These are phyloP conservation scores for Agaricus subrufescens DNA, from an alignment of 768 basidiomycete genomes.

Conservation along the genomic window DNA sequence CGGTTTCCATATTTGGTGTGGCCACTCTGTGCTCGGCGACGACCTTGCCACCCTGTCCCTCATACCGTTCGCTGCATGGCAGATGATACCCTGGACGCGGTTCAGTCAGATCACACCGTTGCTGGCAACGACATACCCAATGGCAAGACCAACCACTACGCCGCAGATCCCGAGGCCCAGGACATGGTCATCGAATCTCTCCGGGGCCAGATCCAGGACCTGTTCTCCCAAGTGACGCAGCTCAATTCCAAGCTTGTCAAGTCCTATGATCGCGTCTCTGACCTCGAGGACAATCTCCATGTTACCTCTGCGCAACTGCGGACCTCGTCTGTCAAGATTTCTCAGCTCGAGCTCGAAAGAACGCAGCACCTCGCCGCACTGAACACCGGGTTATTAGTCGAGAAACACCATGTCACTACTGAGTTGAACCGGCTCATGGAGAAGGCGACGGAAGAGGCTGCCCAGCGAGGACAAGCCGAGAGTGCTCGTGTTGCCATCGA, in stretches of 20 bases:
- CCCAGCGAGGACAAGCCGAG: slow-evolving; percentile 87
- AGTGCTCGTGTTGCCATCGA: slow-evolving; percentile 79
- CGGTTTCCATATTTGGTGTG: background rate
- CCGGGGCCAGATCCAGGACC: slow-evolving; percentile 76
- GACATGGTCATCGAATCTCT: slow-evolving; percentile 79
- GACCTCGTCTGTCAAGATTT: slow-evolving; percentile 58
- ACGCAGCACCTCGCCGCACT: slow-evolving; percentile 85
- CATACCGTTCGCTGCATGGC: slow-evolving; percentile 10
- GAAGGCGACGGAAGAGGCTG: slow-evolving; percentile 91
- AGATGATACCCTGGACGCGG: slow-evolving; percentile 10
- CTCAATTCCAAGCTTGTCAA: slow-evolving; percentile 91
- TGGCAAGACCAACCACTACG: slow-evolving; percentile 16
- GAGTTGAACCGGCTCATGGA: slow-evolving; percentile 95
- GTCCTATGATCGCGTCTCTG: slow-evolving; percentile 87
- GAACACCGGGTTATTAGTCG: slow-evolving; percentile 88
- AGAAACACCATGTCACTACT: slow-evolving; percentile 82
- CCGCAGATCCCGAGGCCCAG: slow-evolving; percentile 60
- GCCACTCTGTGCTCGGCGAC: background rate
- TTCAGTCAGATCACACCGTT: background rate
- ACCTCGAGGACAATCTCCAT: slow-evolving; percentile 88
- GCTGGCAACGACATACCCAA: slow-evolving; percentile 1
- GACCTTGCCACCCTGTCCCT: background rate
- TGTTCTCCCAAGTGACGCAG: slow-evolving; percentile 85
- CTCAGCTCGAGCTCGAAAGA: slow-evolving; percentile 80
- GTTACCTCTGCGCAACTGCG: slow-evolving; percentile 56